A percentile compares a stretch with the other conserved stretches of the same genome.
Conservation (phyloP, 345 rosid species). For the Geranium rotundifolium region DNA sequence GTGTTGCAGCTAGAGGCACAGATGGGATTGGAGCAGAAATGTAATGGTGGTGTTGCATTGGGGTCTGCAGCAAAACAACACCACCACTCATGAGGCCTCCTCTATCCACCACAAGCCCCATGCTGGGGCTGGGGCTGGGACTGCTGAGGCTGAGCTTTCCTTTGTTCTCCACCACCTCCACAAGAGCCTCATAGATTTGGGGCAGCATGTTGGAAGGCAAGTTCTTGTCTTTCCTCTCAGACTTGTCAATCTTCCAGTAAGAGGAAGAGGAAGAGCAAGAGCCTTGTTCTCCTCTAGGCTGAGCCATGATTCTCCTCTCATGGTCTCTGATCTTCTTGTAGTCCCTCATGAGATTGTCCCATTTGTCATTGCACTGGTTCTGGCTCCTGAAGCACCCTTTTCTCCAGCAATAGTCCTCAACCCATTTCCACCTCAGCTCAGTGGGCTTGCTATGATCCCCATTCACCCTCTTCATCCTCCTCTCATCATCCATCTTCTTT, state of each 20-base stretch:
- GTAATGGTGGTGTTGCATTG: no score
- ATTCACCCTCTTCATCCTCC: constrained; percentile 51
- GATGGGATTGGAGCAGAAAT: no score
- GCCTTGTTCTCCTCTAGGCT: constrained; percentile 8
- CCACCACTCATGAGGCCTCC: no score
- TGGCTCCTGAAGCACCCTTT: constrained; percentile 73
- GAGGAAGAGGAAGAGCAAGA: constrained; percentile 22
- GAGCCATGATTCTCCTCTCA: constrained; percentile 26
- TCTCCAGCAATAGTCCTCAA: constrained; percentile 82
- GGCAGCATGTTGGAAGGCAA: constrained; percentile 69
- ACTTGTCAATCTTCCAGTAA: constrained; percentile 83
- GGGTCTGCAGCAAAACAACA: no score
- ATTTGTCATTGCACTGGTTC: constrained; percentile 94
- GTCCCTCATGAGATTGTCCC: constrained; percentile 96
- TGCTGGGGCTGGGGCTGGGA: constrained; percentile 11
- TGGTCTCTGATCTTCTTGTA: constrained; percentile 81
- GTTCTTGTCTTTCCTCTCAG: constrained; percentile 62
- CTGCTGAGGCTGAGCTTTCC: constrained; percentile 13
- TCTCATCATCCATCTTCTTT: constrained; percentile 75
- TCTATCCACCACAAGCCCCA: not conserved
- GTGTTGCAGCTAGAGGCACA: no score
- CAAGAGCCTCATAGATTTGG: constrained; percentile 59
- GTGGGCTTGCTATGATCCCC: constrained; percentile 34
- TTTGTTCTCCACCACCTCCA: constrained; percentile 59
- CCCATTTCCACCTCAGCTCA: constrained; percentile 95